phyloP scores from a whole-genome alignment of 2,329 filamentous ascomycete species.

The Pseudocercospora cruenta region DNA sequence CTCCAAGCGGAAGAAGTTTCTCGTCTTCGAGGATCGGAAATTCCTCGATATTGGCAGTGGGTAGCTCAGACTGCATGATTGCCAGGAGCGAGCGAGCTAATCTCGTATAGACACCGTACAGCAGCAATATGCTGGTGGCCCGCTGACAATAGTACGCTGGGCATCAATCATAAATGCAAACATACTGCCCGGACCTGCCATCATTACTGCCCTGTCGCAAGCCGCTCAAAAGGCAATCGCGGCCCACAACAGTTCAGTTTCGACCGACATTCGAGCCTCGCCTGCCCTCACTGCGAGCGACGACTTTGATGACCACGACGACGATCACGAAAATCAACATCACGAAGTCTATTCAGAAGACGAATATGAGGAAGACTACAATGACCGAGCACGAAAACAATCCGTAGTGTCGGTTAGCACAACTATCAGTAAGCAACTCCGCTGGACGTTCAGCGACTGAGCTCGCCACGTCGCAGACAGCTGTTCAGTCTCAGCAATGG shows the following conservation, averaged over 20 bases:
- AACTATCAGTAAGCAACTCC: conserved; percentile 61
- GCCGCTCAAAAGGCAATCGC: conserved; percentile 53
- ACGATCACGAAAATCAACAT: conserved; percentile 12
- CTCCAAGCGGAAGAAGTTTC: conserved; percentile 53
- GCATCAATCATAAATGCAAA: conserved; percentile 58
- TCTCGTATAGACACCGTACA: conserved; percentile 53
- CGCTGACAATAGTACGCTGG: conserved; percentile 56
- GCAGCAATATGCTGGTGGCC: conserved; percentile 57
- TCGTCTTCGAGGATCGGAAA: conserved; percentile 60
- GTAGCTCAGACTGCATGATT: conserved; percentile 21
- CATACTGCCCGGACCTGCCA: conserved; percentile 56
- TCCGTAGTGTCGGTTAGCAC: conserved; percentile 78
- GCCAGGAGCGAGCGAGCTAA: conserved; percentile 6
- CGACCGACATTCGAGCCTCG: conserved; percentile 54
- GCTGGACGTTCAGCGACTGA: neutral
- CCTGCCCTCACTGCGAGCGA: conserved; percentile 49
- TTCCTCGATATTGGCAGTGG: conserved; percentile 61
- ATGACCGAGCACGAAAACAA: conserved; percentile 66
- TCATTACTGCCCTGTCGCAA: conserved; percentile 54
- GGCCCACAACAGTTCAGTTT: conserved; percentile 55
- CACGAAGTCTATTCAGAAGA: conserved; percentile 36
- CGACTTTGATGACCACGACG: conserved; percentile 44
- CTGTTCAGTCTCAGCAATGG: neutral
- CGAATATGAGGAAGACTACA: conserved; percentile 42
- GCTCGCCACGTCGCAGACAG: neutral